These are phyloP conservation scores for Dothideomycetidae sp. DNA, from an alignment of 2,329 filamentous ascomycete genomes.

Conservation along the genomic window DNA sequence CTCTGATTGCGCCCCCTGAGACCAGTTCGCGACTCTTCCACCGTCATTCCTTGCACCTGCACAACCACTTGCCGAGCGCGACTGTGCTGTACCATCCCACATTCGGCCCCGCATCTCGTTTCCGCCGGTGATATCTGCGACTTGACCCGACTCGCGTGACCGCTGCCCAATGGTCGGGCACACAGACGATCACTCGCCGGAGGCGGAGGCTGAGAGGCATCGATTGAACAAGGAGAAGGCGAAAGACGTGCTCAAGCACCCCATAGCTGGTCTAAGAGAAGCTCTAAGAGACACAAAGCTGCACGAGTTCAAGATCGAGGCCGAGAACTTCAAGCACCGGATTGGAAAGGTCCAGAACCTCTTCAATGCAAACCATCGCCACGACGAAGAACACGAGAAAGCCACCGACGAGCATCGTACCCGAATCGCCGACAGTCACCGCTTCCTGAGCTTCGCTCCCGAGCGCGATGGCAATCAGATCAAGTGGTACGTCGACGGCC, in stretches of 20 bases:
- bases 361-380: slow-evolving; percentile 77
- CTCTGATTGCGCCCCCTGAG: no score
- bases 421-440: slow-evolving; percentile 55
- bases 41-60: no score
- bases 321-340: slow-evolving; percentile 46
- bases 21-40: no score
- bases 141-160: no score
- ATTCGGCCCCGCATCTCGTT: no score
- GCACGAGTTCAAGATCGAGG: slow-evolving; percentile 38
- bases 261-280: slow-evolving; percentile 22
- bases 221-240: slow-evolving; percentile 4
- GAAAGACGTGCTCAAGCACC: slow-evolving; percentile 15
- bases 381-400: slow-evolving; percentile 86
- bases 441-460: slow-evolving; percentile 84
- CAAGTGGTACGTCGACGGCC: slow-evolving; percentile 95
- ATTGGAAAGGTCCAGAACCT: slow-evolving; percentile 51
- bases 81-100: no score
- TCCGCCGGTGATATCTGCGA: no score
- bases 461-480: slow-evolving; percentile 70
- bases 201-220: slow-evolving; percentile 7
- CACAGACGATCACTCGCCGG: slow-evolving; percentile 4
- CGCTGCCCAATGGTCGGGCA: neutral
- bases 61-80: no score
- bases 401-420: slow-evolving; percentile 67
- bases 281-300: slow-evolving; percentile 34